These are phyloP conservation scores for Rubia occidens DNA, from an alignment of 305 asterid genomes.

Conservation along the genomic window DNA sequence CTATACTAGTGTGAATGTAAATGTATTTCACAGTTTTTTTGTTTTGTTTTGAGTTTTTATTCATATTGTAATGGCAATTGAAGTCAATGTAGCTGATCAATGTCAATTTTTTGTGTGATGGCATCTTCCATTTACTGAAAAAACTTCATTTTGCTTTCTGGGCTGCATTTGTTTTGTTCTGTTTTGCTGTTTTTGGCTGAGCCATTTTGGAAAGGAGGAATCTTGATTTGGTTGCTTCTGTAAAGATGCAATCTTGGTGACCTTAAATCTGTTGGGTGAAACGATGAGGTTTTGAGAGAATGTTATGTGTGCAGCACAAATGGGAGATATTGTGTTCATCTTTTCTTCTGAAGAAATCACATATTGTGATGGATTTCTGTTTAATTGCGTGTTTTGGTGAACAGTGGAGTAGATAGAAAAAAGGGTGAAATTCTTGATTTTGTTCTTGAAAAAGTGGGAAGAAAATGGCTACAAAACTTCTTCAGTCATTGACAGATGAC, in stretches of 20 bases:
- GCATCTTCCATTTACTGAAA: slow-evolving; percentile 14
- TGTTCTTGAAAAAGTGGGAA: slow-evolving; percentile 8
- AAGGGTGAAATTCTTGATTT: not conserved
- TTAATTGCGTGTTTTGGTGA: slow-evolving; percentile 8
- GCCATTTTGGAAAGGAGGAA: slow-evolving; percentile 2
- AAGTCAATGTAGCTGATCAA: slow-evolving; percentile 19
- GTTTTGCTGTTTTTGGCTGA: slow-evolving; percentile 10
- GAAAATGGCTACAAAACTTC: slow-evolving; percentile 70
- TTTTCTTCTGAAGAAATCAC: not conserved
- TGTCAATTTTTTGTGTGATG: slow-evolving; percentile 19
- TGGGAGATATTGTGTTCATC: slow-evolving; percentile 2
- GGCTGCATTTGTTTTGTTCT: slow-evolving; percentile 21
- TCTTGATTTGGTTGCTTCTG: slow-evolving; percentile 14
- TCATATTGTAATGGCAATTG: slow-evolving; percentile 12
- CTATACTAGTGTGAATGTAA: slow-evolving; percentile 7
- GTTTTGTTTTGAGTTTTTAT: slow-evolving; percentile 11
- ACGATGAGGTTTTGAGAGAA: not conserved
- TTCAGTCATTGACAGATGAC: slow-evolving; percentile 69
- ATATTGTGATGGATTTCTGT: not conserved
- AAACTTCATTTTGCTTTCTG: slow-evolving; percentile 29
- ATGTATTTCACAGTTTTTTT: slow-evolving; percentile 1
- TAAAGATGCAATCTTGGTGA: slow-evolving; percentile 17
- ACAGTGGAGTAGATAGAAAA: slow-evolving; percentile 6
- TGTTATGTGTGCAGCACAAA: slow-evolving; percentile 1
- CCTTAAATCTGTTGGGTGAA: slow-evolving; percentile 1